Percentiles rank a stretch among this genome's conserved stretches.
These are phyloP conservation scores for Exophiala oligosperma DNA, from an alignment of 2,329 filamentous ascomycete species.

Conservation along the genomic window DNA sequence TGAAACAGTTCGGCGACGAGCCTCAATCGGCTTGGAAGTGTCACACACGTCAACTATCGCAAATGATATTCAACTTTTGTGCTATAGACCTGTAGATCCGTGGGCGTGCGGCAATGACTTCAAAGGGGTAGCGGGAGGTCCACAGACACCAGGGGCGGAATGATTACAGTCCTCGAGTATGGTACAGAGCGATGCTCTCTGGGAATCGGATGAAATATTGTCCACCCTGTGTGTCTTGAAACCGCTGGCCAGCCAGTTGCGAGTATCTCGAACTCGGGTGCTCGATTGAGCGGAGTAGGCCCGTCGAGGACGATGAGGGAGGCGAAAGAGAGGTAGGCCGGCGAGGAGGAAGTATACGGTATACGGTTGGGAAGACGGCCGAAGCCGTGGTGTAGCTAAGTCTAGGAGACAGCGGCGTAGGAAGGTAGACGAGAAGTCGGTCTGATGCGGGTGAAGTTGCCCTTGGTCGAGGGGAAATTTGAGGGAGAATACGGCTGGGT, in stretches of 20 bases:
- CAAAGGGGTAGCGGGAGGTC: not conserved
- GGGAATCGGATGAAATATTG: not conserved
- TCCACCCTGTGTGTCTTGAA: not conserved
- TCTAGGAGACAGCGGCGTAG: not conserved
- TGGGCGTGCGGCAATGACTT: not conserved
- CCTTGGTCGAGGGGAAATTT: constrained; percentile 1
- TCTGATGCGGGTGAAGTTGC: constrained; percentile 11
- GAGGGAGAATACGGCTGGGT: constrained; percentile 16
- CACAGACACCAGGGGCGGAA: not conserved
- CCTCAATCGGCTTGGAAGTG: not conserved
- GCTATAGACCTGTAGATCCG: not conserved
- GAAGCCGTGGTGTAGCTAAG: not conserved
- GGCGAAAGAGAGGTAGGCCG: not conserved
- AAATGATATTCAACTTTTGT: not conserved
- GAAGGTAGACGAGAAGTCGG: not conserved
- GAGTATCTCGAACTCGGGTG: not conserved
- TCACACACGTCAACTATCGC: not conserved
- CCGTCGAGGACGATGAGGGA: constrained; percentile 13
- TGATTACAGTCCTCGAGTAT: not conserved
- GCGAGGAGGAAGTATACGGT: constrained; percentile 1
- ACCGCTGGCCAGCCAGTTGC: constrained; percentile 5
- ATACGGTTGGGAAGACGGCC: not conserved
- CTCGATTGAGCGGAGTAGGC: constrained; percentile 18
- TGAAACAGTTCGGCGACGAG: not conserved
- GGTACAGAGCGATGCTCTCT: not conserved